These are phyloP conservation scores for Colletotrichum sp. DNA, from an alignment of 2,329 filamentous ascomycete genomes.

Conservation along the genomic window DNA sequence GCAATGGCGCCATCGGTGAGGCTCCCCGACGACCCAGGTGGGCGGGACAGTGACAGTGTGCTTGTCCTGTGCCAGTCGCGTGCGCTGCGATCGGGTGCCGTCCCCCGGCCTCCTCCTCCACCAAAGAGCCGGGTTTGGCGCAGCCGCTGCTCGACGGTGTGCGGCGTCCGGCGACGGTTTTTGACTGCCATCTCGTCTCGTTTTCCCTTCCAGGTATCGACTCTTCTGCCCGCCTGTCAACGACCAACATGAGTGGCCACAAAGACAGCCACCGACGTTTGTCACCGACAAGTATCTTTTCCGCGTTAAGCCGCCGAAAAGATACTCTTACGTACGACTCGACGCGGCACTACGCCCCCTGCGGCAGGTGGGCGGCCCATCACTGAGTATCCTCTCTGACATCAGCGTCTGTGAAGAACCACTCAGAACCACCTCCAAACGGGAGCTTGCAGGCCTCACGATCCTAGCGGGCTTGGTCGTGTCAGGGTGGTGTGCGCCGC, in stretches of 20 bases:
- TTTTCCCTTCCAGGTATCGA: constrained; percentile 1
- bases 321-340: constrained; percentile 19
- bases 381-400: constrained; percentile 10
- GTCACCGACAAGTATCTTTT: not conserved
- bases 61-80: constrained; percentile 3
- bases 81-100: constrained; percentile 6
- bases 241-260: not conserved
- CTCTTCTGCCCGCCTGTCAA: not conserved
- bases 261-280: not conserved
- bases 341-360: not conserved
- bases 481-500: not conserved
- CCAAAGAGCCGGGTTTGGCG: constrained; percentile 2
- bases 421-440: constrained; percentile 1
- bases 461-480: constrained; percentile 19
- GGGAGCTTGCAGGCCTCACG: constrained; percentile 15
- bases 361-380: constrained; percentile 10
- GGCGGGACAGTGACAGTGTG: constrained; percentile 7
- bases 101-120: not conserved
- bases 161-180: not conserved
- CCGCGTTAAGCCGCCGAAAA: not conserved
- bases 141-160: not conserved
- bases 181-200: not conserved
- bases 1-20: constrained; percentile 17
- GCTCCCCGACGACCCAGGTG: constrained; percentile 9
- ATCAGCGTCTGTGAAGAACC: constrained; percentile 11